These are phyloP conservation scores for Ilyonectria destructans DNA, from an alignment of 2,329 filamentous ascomycete genomes.

Conservation along the genomic window DNA sequence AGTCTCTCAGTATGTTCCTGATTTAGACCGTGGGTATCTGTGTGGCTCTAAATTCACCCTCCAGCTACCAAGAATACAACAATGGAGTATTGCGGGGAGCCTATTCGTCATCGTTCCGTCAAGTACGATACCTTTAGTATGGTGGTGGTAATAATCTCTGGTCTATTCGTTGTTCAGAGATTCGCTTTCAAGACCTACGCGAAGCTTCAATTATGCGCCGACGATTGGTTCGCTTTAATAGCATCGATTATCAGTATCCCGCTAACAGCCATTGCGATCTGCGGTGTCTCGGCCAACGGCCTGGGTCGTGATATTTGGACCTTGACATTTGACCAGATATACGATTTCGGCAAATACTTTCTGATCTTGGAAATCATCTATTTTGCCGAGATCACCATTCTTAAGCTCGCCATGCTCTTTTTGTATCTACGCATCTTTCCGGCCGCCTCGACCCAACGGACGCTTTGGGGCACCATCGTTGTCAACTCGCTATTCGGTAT, in stretches of 20 bases:
- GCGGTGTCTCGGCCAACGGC: conserved; percentile 24
- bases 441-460: not conserved
- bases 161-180: not conserved
- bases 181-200: not conserved
- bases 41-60: too few relatives aligned
- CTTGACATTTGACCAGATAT: conserved; percentile 2
- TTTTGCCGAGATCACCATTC: conserved; percentile 18
- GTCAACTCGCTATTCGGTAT: not conserved
- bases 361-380: conserved; percentile 23
- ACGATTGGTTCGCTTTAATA: not conserved
- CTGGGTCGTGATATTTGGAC: conserved; percentile 29
- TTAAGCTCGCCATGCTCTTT: conserved; percentile 31
- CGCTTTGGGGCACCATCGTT: conserved; percentile 29
- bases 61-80: not conserved
- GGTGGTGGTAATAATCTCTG: not conserved
- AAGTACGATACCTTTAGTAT: not conserved
- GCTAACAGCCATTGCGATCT: not conserved
- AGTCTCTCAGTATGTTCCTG: too few relatives aligned
- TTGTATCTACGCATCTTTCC: conserved; percentile 36
- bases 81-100: not conserved
- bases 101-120: not conserved
- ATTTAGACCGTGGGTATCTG: too few relatives aligned
- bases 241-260: not conserved
- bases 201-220: not conserved
- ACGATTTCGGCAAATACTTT: conserved; percentile 5